These are phyloP conservation scores for Hirschioporus abietinus DNA, from an alignment of 768 basidiomycete genomes.

Conservation along the genomic window DNA sequence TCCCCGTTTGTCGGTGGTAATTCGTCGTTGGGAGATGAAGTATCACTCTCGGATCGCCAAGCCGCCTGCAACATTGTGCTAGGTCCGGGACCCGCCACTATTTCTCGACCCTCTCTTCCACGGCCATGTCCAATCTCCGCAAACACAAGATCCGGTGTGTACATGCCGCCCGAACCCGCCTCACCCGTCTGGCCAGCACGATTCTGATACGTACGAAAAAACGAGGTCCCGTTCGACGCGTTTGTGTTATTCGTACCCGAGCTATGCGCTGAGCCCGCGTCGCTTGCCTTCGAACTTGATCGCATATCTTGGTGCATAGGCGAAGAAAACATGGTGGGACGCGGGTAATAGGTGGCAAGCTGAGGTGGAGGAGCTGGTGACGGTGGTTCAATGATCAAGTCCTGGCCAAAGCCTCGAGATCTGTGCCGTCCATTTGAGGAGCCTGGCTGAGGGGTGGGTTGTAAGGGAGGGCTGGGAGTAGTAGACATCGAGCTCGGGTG, in stretches of 20 bases:
- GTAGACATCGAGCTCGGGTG: constrained; percentile 25
- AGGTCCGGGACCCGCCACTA: constrained; percentile 12
- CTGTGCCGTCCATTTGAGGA: constrained; percentile 31
- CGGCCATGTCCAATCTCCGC: constrained; percentile 76
- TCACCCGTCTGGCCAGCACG: constrained; percentile 31
- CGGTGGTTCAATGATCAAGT: constrained; percentile 57
- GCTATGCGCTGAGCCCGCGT: constrained; percentile 52
- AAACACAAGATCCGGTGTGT: constrained; percentile 69
- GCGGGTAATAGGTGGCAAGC: background rate
- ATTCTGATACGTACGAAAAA: constrained; percentile 57
- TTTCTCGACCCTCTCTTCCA: constrained; percentile 30
- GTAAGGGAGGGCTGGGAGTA: constrained; percentile 18
- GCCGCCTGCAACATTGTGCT: constrained; percentile 10
- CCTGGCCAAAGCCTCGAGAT: constrained; percentile 39
- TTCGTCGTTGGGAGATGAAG: background rate
- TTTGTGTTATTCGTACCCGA: constrained; percentile 36
- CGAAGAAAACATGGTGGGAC: background rate
- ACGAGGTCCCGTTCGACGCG: constrained; percentile 47
- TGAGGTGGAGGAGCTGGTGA: constrained; percentile 42
- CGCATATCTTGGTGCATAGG: constrained; percentile 1
- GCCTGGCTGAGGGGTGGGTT: constrained; percentile 29
- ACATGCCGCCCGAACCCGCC: constrained; percentile 37
- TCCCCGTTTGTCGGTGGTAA: background rate
- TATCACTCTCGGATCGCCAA: background rate
- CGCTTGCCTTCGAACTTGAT: constrained; percentile 29